Evolutionary conservation across 2,329 filamentous ascomycete genomes (phyloP).

Genomic region (Sphaerulina musiva): DNA sequence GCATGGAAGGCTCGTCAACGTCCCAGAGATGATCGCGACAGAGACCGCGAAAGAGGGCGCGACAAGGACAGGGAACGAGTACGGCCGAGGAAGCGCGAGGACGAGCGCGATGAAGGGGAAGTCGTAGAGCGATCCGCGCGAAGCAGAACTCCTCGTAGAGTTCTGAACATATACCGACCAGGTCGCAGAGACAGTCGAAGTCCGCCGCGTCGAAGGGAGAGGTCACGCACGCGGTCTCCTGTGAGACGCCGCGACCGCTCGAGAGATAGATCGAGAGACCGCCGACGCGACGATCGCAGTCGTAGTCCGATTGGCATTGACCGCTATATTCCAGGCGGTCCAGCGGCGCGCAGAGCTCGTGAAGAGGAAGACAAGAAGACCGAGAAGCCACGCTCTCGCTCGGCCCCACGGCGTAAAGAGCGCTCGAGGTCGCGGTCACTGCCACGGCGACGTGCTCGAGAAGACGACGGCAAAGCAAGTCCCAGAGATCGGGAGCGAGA

Average conservation of each 20-base stretch:
- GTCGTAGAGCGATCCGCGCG: conserved; percentile 26
- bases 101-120: conserved; percentile 29
- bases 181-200: conserved; percentile 24
- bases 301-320: conserved; percentile 34
- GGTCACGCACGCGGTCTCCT: conserved; percentile 22
- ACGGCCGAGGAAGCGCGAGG: conserved; percentile 10
- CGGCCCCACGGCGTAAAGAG: conserved; percentile 6
- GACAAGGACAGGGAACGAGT: conserved; percentile 38
- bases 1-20: conserved; percentile 30
- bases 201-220: conserved; percentile 18
- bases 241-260: conserved; percentile 12
- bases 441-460: conserved; percentile 6
- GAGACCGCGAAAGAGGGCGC: conserved; percentile 24
- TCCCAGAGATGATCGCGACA: conserved; percentile 23
- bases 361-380: conserved; percentile 14
- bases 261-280: conserved; percentile 16
- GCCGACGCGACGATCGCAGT: conserved; percentile 22
- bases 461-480: conserved; percentile 18
- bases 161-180: conserved; percentile 15
- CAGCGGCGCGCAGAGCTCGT: conserved; percentile 11
- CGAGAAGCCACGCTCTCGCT: conserved; percentile 7
- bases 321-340: conserved; percentile 36
- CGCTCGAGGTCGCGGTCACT: conserved; percentile 12
- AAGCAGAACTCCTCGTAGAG: conserved; percentile 17
- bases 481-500: conserved; percentile 21